Evolutionary conservation across 345 rosid genomes (phyloP).

Genomic region (Eucalyptus erythrocorys): DNA sequence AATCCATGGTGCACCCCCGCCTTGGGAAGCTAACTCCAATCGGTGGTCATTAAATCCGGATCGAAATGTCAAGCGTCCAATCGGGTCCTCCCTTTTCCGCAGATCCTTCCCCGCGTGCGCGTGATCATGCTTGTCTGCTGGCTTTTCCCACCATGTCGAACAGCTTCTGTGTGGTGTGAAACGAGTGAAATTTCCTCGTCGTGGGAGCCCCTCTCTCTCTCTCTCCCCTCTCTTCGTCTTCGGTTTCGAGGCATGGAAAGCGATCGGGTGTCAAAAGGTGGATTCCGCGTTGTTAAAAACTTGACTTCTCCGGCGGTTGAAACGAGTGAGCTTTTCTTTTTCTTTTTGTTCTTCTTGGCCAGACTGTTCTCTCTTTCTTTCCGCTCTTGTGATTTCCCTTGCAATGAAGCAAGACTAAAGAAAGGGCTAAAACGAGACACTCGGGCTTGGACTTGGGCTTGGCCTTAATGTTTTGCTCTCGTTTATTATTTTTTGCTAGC

Average conservation of each 20-base stretch:
- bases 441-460: too few species aligned
- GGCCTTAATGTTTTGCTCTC: too few species aligned
- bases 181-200: neutral
- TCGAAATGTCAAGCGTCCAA: neutral
- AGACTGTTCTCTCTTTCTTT: too few species aligned
- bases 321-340: too few species aligned
- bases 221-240: neutral
- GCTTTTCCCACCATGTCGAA: neutral
- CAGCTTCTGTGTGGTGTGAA: neutral
- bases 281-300: neutral
- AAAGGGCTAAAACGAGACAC: too few species aligned
- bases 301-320: neutral
- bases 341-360: too few species aligned
- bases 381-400: too few species aligned
- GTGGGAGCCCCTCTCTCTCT: neutral
- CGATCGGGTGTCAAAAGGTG: neutral
- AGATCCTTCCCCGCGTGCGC: neutral
- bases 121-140: neutral
- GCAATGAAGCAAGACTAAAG: too few species aligned
- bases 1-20: neutral
- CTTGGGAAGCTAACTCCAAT: neutral
- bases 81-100: neutral
- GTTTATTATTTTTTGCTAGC: too few species aligned
- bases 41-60: neutral
- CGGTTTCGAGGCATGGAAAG: neutral